Conservation (phyloP, 805 yeast species). For the Yamadazyma phyllophila region DNA sequence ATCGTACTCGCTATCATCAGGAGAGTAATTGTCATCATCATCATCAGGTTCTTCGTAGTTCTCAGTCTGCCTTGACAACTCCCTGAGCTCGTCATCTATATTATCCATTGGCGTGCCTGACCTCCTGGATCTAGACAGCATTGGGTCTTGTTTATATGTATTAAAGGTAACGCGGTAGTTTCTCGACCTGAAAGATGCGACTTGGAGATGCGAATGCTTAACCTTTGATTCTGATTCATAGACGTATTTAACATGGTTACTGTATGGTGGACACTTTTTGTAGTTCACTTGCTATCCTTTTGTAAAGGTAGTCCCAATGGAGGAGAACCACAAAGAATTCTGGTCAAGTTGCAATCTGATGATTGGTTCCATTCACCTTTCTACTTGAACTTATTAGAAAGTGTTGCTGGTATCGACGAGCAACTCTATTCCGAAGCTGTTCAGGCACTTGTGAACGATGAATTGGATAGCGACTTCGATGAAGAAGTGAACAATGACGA, state of each 20-base stretch:
- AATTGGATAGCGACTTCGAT: conserved; percentile 14
- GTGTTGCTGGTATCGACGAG: conserved; percentile 33
- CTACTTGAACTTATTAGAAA: conserved; percentile 42
- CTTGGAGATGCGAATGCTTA: too few relatives aligned
- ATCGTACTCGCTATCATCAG: too few relatives aligned
- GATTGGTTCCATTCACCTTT: conserved; percentile 20
- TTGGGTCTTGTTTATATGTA: too few relatives aligned
- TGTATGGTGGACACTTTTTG: too few relatives aligned
- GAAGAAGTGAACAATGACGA: conserved; percentile 9
- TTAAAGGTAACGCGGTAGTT: background rate
- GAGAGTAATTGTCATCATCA: background rate
- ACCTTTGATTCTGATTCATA: too few relatives aligned
- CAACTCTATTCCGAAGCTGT: conserved; percentile 34
- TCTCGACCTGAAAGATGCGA: too few relatives aligned
- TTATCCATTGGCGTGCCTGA: background rate
- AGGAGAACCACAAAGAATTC: background rate
- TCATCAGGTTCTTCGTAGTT: background rate
- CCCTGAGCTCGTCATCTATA: background rate
- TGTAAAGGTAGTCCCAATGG: background rate
- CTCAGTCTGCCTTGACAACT: background rate
- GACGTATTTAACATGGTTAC: too few relatives aligned
- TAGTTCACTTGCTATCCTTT: background rate
- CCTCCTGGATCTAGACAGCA: background rate
- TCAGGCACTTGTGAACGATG: conserved; percentile 16
- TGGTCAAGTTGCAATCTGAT: background rate